These are phyloP conservation scores for Halenospora varia DNA, from an alignment of 495 filamentous ascomycete species.

Conservation along the genomic window DNA sequence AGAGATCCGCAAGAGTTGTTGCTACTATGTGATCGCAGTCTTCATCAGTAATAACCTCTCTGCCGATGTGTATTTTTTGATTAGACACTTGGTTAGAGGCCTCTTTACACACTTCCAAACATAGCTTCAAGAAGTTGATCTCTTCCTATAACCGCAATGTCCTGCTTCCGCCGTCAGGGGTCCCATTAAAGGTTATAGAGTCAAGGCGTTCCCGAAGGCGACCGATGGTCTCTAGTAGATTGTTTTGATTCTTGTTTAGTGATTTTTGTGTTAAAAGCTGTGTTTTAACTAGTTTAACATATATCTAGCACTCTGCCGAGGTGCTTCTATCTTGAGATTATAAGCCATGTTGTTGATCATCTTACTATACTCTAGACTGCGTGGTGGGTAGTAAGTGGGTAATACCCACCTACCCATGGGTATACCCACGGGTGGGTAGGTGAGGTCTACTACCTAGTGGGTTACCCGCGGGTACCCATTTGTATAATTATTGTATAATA, in stretches of 20 bases:
- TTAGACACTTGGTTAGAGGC: conserved; percentile 26
- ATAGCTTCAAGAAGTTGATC: conserved; percentile 28
- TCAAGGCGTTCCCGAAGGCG: conserved; percentile 27
- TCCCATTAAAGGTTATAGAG: conserved; percentile 19
- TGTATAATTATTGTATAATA: too few species aligned
- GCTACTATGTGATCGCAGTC: conserved; percentile 33
- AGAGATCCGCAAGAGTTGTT: conserved; percentile 33
- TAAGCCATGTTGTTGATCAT: conserved; percentile 21
- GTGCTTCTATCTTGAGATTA: conserved; percentile 16
- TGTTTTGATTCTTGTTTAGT: conserved; percentile 25
- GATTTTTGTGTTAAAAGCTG: conserved; percentile 19
- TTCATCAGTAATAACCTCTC: conserved; percentile 31
- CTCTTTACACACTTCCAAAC: conserved; percentile 32
- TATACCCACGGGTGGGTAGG: too few species aligned
- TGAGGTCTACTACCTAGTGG: too few species aligned
- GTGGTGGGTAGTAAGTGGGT: too few species aligned
- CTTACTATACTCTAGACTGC: too few species aligned
- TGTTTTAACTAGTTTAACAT: conserved; percentile 16
- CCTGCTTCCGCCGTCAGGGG: conserved; percentile 19
- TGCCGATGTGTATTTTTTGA: conserved; percentile 30
- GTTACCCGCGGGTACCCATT: too few species aligned
- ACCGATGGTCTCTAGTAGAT: conserved; percentile 24
- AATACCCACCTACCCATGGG: too few species aligned
- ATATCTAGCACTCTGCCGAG: conserved; percentile 8
- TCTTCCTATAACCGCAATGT: conserved; percentile 28